Conservation (phyloP, 345 rosid genomes). For the Eucalyptus lansdowneana region DNA sequence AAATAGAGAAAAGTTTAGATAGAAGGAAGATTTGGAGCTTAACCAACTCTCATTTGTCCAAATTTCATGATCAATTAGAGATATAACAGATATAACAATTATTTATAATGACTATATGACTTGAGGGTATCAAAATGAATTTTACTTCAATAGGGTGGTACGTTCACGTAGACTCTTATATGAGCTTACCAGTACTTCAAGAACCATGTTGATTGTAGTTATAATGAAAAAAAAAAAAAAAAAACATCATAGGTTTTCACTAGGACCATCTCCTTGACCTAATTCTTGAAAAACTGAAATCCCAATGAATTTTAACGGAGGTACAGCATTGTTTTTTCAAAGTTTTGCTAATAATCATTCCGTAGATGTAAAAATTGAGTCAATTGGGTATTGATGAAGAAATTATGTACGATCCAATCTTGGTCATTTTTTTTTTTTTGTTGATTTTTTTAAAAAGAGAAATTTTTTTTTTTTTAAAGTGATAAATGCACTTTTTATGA, state of each 20-base stretch:
- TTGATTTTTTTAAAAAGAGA: too few species aligned
- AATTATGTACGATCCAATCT: too few species aligned
- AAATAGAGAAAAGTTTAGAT: too few species aligned
- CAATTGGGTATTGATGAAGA: too few species aligned
- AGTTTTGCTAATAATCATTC: too few species aligned
- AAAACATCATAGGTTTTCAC: not conserved
- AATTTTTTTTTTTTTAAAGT: too few species aligned
- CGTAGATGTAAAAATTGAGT: too few species aligned
- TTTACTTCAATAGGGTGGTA: not conserved
- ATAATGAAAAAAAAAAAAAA: not conserved
- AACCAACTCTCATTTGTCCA: not conserved
- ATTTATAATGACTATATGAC: not conserved
- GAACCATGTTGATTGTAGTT: not conserved
- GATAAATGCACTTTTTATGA: too few species aligned
- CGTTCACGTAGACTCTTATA: too few species aligned
- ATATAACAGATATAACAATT: not conserved
- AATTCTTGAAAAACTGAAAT: not conserved
- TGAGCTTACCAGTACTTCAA: not conserved
- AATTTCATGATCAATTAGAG: too few species aligned
- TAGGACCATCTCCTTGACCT: not conserved
- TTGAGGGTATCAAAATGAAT: not conserved
- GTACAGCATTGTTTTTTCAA: not conserved
- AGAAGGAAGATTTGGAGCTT: not conserved
- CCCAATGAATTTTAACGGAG: not conserved
- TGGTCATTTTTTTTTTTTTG: too few species aligned